Conservation (phyloP, 2,329 filamentous ascomycete genomes). For the Microdochium bolleyi region DNA sequence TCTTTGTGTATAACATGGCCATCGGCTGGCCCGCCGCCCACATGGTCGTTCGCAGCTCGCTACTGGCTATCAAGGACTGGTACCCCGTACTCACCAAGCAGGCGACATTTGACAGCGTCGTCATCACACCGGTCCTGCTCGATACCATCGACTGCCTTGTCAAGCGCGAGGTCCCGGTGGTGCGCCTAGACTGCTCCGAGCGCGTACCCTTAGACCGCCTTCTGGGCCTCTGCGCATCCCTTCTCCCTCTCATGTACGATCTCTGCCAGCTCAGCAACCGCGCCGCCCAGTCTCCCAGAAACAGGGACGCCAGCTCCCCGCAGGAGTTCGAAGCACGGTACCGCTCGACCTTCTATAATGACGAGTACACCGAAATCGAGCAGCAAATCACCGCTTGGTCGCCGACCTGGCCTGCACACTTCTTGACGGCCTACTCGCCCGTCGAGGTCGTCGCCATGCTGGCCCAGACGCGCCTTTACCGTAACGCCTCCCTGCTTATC, state of each 20-base stretch:
- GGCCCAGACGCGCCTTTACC: slow-evolving; percentile 21
- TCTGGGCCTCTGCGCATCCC: slow-evolving; percentile 16
- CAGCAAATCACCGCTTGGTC: slow-evolving; percentile 3
- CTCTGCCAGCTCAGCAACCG: slow-evolving; percentile 16
- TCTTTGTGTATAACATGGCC: slow-evolving; percentile 12
- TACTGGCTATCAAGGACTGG: slow-evolving; percentile 19
- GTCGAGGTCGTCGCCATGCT: slow-evolving; percentile 17
- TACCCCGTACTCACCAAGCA: slow-evolving; percentile 12
- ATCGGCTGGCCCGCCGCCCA: slow-evolving; percentile 13
- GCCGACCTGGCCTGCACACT: slow-evolving; percentile 3
- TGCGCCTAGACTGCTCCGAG: slow-evolving; percentile 11
- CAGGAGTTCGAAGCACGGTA: background rate
- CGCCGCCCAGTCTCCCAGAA: slow-evolving; percentile 4
- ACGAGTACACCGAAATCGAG: slow-evolving; percentile 5
- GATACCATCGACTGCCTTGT: slow-evolving; percentile 21
- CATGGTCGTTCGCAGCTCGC: slow-evolving; percentile 16
- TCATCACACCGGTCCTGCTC: slow-evolving; percentile 18
- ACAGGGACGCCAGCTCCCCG: background rate
- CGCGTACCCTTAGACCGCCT: slow-evolving; percentile 17
- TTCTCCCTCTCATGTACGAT: slow-evolving; percentile 22
- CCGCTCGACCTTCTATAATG: background rate
- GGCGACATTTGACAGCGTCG: slow-evolving; percentile 18
- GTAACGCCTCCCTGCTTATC: slow-evolving; percentile 15
- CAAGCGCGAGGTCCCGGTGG: slow-evolving; percentile 19
- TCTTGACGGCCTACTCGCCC: slow-evolving; percentile 11